Percentiles rank a stretch among this genome's conserved stretches.
These are phyloP conservation scores for Bassia scoparia DNA, from an alignment of 148 eudicot species.

Conservation along the genomic window DNA sequence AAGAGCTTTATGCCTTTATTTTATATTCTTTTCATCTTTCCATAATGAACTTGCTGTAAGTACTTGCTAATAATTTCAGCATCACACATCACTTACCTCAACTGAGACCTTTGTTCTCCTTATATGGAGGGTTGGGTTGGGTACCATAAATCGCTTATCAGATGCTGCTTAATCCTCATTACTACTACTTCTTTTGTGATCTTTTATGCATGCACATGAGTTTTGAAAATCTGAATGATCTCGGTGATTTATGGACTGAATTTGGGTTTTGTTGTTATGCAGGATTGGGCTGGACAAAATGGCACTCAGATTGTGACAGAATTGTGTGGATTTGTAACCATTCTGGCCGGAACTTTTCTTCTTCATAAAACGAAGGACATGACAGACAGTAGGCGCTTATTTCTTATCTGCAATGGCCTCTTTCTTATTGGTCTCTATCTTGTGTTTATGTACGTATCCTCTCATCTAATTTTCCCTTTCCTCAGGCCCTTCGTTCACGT, in stretches of 20 bases:
- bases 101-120: neutral
- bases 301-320: constrained; percentile 50
- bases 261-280: constrained; percentile 14
- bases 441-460: neutral
- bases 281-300: constrained; percentile 58
- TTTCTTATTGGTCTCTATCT: neutral
- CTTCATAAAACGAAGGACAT: constrained; percentile 59
- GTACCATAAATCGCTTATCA: neutral
- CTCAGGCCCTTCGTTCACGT: constrained; percentile 26
- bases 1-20: too few species aligned
- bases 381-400: constrained; percentile 35
- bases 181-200: too few species aligned
- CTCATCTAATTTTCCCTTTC: neutral
- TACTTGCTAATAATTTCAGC: neutral
- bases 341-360: constrained; percentile 53
- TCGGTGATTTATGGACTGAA: neutral
- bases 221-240: neutral
- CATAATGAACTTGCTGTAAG: neutral
- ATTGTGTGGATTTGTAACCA: constrained; percentile 59
- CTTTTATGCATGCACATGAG: neutral
- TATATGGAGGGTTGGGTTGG: neutral
- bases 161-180: neutral
- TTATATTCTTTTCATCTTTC: neutral
- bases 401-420: neutral
- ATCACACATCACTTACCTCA: neutral